Evolutionary conservation across 2,329 filamentous ascomycete species (phyloP).

Genomic region (Fusarium falciforme): DNA sequence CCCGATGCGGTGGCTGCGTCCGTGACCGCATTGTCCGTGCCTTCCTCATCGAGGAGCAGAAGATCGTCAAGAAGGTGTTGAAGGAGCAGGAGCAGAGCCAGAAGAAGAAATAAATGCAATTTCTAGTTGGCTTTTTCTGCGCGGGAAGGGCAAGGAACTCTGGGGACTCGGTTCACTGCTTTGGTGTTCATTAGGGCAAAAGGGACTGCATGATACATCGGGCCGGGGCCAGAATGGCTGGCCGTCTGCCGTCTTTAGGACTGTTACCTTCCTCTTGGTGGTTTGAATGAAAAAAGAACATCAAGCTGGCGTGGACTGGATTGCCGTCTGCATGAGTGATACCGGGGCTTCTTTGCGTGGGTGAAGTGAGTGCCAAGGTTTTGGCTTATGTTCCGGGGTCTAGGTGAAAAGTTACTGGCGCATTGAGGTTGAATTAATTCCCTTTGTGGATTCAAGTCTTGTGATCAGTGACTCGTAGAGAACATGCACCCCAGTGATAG

Average conservation of each 20-base stretch:
- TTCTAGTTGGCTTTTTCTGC: conserved; percentile 49
- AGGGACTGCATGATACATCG: conserved; percentile 62
- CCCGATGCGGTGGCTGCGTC: conserved; percentile 98
- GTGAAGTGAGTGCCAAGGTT: conserved; percentile 2
- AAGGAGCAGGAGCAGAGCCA: conserved; percentile 91
- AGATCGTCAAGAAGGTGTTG: conserved; percentile 99
- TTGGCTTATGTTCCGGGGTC: background rate
- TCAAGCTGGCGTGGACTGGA: conserved; percentile 49
- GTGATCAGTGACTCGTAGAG: background rate
- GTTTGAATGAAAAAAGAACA: conserved; percentile 59
- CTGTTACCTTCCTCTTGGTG: conserved; percentile 58
- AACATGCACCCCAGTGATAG: background rate
- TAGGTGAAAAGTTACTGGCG: conserved; percentile 31
- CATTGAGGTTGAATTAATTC: conserved; percentile 21
- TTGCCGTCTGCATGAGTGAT: conserved; percentile 39
- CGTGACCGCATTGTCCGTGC: conserved; percentile 97
- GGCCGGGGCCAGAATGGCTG: conserved; percentile 51
- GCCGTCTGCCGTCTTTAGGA: conserved; percentile 59
- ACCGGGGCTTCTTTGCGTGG: conserved; percentile 1
- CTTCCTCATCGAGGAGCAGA: conserved; percentile 99
- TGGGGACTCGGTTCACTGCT: conserved; percentile 60
- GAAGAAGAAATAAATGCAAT: conserved; percentile 74
- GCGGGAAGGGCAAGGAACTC: conserved; percentile 51
- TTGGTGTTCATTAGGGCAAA: conserved; percentile 65
- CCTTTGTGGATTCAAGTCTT: background rate